Percentiles rank a stretch among this genome's conserved stretches.
Evolutionary conservation across 176 grass and related monocot species (phyloP).

Genomic region (Aegilops longissima): DNA sequence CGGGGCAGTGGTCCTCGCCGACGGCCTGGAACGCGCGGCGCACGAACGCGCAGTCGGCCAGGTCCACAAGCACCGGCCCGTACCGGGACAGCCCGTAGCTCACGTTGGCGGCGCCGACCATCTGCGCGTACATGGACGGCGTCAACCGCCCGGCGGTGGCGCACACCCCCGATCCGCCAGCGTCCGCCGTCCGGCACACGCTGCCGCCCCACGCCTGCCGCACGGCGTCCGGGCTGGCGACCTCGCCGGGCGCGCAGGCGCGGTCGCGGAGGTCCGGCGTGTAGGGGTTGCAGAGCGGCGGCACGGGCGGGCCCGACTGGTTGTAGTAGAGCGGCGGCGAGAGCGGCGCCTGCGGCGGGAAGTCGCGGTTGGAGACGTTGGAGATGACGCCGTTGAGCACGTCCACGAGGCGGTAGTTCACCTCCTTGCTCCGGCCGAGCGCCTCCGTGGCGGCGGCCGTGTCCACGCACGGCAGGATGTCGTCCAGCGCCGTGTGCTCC

Average conservation of each 20-base stretch:
- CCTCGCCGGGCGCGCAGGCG: conserved; percentile 35
- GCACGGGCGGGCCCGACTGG: conserved; percentile 48
- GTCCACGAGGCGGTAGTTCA: conserved; percentile 48
- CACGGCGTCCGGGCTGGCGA: conserved; percentile 23
- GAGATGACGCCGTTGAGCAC: conserved; percentile 50
- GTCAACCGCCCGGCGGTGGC: conserved; percentile 30
- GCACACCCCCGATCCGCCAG: conserved; percentile 19
- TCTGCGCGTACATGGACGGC: conserved; percentile 43
- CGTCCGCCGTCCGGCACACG: neutral
- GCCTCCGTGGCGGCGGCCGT: conserved; percentile 35
- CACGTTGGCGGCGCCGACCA: conserved; percentile 40
- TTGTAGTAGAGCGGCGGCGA: conserved; percentile 39
- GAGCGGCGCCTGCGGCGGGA: neutral
- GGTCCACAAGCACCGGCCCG: conserved; percentile 28
- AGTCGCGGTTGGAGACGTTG: conserved; percentile 39
- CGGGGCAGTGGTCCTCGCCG: conserved; percentile 45
- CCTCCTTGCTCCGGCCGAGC: conserved; percentile 56
- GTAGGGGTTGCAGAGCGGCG: conserved; percentile 58
- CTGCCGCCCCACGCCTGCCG: conserved; percentile 12
- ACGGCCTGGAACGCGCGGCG: conserved; percentile 47
- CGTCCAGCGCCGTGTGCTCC: conserved; percentile 58
- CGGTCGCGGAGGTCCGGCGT: conserved; percentile 33
- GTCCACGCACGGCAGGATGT: conserved; percentile 69
- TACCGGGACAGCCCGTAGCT: conserved; percentile 50
- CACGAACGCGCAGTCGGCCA: conserved; percentile 58